phyloP scores from a whole-genome alignment of 805 yeast genomes.

The Pichia eremophila region DNA sequence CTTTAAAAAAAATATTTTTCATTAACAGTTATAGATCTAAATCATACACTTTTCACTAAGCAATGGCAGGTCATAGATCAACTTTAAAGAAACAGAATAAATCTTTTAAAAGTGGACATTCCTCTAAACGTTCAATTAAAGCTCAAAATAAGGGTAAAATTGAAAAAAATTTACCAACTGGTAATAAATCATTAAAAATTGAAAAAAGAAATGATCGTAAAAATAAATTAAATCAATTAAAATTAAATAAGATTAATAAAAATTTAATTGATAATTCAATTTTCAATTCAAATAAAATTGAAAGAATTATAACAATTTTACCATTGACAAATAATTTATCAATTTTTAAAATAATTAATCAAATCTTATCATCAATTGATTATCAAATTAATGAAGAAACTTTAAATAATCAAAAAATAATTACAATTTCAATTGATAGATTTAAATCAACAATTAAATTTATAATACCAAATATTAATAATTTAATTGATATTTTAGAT shows the following conservation, averaged over 20 bases:
- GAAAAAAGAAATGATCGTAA: constrained; percentile 55
- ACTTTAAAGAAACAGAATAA: constrained; percentile 80
- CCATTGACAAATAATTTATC: constrained; percentile 69
- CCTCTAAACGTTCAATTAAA: constrained; percentile 80
- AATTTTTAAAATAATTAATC: constrained; percentile 43
- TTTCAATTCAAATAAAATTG: constrained; percentile 62
- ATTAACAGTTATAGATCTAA: too few relatives aligned
- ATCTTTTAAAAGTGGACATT: constrained; percentile 84
- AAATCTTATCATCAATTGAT: constrained; percentile 31
- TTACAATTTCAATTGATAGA: constrained; percentile 43
- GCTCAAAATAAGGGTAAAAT: constrained; percentile 79
- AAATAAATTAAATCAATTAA: constrained; percentile 69
- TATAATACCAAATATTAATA: constrained; percentile 58
- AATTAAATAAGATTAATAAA: constrained; percentile 58
- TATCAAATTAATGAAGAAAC: constrained; percentile 25
- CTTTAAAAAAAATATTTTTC: too few relatives aligned
- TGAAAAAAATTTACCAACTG: constrained; percentile 42
- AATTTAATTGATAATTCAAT: constrained; percentile 52
- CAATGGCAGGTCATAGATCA: constrained; percentile 76
- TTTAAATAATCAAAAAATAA: constrained; percentile 37
- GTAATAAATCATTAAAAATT: constrained; percentile 29
- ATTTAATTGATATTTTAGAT: constrained; percentile 66
- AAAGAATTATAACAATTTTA: constrained; percentile 72
- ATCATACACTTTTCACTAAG: too few relatives aligned
- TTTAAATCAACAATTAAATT: constrained; percentile 72